phyloP scores from a whole-genome alignment of 768 basidiomycete genomes.

The Agaricus sinodeliciosus region DNA sequence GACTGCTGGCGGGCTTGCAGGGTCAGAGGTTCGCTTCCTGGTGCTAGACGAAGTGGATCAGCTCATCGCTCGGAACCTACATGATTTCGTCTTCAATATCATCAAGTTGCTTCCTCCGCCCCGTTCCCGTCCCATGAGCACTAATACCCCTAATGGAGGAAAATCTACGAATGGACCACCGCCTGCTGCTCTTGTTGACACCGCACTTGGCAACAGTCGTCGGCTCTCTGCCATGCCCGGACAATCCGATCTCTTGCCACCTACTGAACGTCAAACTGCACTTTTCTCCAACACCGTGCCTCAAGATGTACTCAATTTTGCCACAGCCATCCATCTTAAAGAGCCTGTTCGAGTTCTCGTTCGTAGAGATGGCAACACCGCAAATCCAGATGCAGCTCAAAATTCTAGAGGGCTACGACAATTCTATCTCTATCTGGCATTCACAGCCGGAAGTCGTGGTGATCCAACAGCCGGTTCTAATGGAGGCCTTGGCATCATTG shows the following conservation, averaged over 20 bases:
- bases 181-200: constrained; percentile 21
- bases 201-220: constrained; percentile 34
- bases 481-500: constrained; percentile 85
- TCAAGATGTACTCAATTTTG: constrained; percentile 95
- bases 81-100: constrained; percentile 91
- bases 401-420: constrained; percentile 84
- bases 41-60: constrained; percentile 98
- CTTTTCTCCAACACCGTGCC: constrained; percentile 98
- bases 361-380: constrained; percentile 81
- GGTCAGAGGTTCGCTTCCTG: constrained; percentile 85
- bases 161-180: constrained; percentile 21
- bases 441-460: constrained; percentile 77
- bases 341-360: constrained; percentile 99
- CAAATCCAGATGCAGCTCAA: constrained; percentile 56
- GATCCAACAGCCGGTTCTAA: constrained; percentile 38
- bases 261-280: constrained; percentile 81
- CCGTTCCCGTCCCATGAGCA: constrained; percentile 56
- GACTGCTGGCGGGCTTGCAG: constrained; percentile 64
- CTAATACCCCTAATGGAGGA: constrained; percentile 29
- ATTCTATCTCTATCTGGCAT: constrained; percentile 93
- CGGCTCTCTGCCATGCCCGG: constrained; percentile 55
- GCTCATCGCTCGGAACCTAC: constrained; percentile 92
- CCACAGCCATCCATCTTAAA: constrained; percentile 84
- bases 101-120: constrained; percentile 91
- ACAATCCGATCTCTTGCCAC: constrained; percentile 23